These are phyloP conservation scores for Diaporthe caulivora DNA, from an alignment of 2,329 filamentous ascomycete genomes.

Conservation along the genomic window DNA sequence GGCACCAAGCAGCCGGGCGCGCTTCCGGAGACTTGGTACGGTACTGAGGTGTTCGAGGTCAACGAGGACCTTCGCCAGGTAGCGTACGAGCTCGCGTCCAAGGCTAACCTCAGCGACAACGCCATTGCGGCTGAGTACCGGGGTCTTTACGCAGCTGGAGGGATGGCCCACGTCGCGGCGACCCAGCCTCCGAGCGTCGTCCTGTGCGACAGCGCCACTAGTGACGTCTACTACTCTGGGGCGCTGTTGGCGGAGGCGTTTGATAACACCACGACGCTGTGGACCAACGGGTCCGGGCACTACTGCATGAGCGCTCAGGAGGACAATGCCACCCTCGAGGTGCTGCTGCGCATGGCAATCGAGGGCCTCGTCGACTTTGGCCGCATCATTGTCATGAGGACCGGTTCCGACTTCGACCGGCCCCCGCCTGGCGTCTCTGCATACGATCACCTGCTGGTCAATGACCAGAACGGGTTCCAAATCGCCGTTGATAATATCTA, in stretches of 20 bases:
- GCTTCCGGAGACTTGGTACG: conserved; percentile 72
- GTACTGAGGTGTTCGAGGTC: conserved; percentile 78
- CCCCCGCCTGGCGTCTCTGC: conserved; percentile 69
- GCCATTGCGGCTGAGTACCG: conserved; percentile 65
- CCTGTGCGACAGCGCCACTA: conserved; percentile 76
- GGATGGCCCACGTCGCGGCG: conserved; percentile 55
- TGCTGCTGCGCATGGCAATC: conserved; percentile 70
- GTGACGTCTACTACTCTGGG: conserved; percentile 79
- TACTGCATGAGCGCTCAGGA: conserved; percentile 82
- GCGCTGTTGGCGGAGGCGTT: conserved; percentile 71
- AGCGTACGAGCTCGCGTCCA: conserved; percentile 63
- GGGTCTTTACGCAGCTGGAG: conserved; percentile 60
- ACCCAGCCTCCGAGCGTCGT: conserved; percentile 66
- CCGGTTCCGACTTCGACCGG: conserved; percentile 78
- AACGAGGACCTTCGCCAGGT: conserved; percentile 68
- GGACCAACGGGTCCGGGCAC: conserved; percentile 75
- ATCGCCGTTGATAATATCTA: conserved; percentile 76
- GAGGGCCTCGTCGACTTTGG: conserved; percentile 72
- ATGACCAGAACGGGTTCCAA: conserved; percentile 72
- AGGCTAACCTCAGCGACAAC: conserved; percentile 66
- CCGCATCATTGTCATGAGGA: conserved; percentile 76
- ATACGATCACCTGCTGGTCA: conserved; percentile 69
- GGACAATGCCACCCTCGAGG: conserved; percentile 77
- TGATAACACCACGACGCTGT: conserved; percentile 71
- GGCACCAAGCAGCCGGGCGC: conserved; percentile 66